Evolutionary conservation across 164 flowering plant species (phyloP).

Genomic region (Berberis thunbergii): DNA sequence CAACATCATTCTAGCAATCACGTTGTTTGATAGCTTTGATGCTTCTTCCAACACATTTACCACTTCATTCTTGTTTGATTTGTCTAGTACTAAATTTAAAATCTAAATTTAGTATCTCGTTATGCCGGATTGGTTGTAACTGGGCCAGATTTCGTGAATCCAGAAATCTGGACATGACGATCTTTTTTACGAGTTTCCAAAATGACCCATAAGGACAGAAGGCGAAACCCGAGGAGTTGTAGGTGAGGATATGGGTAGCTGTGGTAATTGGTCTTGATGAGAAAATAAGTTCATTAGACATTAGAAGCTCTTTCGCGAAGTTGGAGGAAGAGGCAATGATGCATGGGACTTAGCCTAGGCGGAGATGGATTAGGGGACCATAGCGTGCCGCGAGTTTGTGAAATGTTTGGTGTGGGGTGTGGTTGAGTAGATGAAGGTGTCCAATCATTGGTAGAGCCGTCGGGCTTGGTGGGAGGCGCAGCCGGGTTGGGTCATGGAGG

Average conservation of each 20-base stretch:
- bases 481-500: neutral
- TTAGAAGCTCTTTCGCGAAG: constrained; percentile 4
- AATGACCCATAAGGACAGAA: constrained; percentile 3
- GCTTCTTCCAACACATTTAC: constrained; percentile 27
- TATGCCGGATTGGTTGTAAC: neutral
- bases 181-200: constrained; percentile 8
- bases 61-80: constrained; percentile 6
- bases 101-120: neutral
- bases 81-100: neutral
- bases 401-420: constrained; percentile 2
- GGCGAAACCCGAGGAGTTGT: constrained; percentile 4
- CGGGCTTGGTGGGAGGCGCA: constrained; percentile 6
- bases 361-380: constrained; percentile 5
- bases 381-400: neutral
- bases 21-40: constrained; percentile 24
- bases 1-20: constrained; percentile 31
- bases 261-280: neutral
- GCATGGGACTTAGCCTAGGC: constrained; percentile 7
- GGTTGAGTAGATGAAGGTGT: constrained; percentile 3
- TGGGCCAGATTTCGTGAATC: constrained; percentile 17
- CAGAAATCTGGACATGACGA: constrained; percentile 19
- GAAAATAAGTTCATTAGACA: neutral
- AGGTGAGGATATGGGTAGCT: neutral
- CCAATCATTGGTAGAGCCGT: constrained; percentile 4
- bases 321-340: constrained; percentile 6